Evolutionary conservation across 495 filamentous ascomycete species (phyloP), one percentile per base, ranked within the genome.

Genomic region (Podospora tetraspora): DNA sequence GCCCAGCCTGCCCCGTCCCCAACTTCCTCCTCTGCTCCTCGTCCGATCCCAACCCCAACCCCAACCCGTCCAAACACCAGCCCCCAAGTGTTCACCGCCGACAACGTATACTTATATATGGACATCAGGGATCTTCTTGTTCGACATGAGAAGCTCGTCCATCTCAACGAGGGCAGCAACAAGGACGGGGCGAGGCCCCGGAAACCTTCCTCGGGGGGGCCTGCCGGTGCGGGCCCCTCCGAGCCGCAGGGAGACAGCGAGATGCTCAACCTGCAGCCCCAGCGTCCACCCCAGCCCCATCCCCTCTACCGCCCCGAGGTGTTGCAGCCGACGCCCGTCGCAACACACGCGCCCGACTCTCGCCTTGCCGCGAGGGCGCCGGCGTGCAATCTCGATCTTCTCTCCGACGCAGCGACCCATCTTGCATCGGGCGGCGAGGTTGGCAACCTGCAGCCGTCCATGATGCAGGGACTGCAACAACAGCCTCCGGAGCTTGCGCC

Each of bases 81-180:
- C 12, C 23, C 30, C 60, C 43, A 63, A 10, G 61, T 61, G 59
- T n/a, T 23, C 58, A n/a, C 57, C 24, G n/a, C 22, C 34, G 25
- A 70, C 70, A 71, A 72, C 72, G 75, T 72, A 82, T 77, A 79
- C 78, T 84, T 82, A 81, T 76, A 81, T 76, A 81, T 83, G 81
- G 79, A 82, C 80, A 84, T 86, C 78, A 90, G 89, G 75, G 88
- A 91, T 76, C 84, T 90, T 59, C 83, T 91, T 74, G 87, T 89
- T 74, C 87, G 89, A 73, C 89, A 91, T 82, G 86, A 90, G 78
- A 89, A 88, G 79, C 84, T 90, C 78, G 88, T 90, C 71, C 89
- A 91, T 78, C 85, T 88, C 71, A 86, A 86, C 73, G 87, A 90
- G 73, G 81, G 80, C 62, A 79, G 74, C 64, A 80, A 77, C 69